A percentile compares a stretch with the other conserved stretches of the same genome.
phyloP scores from a whole-genome alignment of 345 rosid species.

The Toxicodendron radicans region DNA sequence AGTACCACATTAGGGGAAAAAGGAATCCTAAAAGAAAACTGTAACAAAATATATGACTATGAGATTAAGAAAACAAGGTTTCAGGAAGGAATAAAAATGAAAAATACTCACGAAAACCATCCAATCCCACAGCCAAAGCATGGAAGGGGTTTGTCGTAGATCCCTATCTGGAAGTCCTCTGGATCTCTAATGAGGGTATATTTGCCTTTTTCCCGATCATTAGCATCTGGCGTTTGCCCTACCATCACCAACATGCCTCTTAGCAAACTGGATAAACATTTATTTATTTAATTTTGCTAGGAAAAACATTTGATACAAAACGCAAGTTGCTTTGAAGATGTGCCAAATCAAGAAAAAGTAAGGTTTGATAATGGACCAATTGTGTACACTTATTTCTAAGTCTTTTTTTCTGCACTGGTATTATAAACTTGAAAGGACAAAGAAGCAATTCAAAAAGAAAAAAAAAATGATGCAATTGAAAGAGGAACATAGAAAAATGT shows the following conservation, averaged over 20 bases:
- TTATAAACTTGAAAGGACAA: neutral
- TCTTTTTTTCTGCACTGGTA: neutral
- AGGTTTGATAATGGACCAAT: neutral
- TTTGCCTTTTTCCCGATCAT: constrained; percentile 56
- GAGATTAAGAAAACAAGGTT: constrained; percentile 10
- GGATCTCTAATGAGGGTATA: constrained; percentile 65
- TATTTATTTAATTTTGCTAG: no score
- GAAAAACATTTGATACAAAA: constrained; percentile 10
- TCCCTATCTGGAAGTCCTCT: constrained; percentile 59
- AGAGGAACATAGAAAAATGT: neutral
- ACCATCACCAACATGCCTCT: constrained; percentile 26
- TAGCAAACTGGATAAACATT: constrained; percentile 10
- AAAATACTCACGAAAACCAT: constrained; percentile 89
- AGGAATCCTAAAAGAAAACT: constrained; percentile 85
- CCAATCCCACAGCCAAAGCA: constrained; percentile 98
- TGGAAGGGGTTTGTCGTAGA: constrained; percentile 84
- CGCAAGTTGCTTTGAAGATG: neutral
- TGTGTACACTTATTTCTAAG: neutral
- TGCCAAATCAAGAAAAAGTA: neutral
- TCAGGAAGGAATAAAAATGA: neutral
- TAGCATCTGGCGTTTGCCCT: constrained; percentile 47
- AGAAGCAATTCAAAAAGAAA: neutral
- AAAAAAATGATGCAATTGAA: constrained; percentile 1
- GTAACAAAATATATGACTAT: constrained; percentile 25
- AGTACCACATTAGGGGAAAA: constrained; percentile 87